Conservation (phyloP, 2,329 filamentous ascomycete genomes). For the Zymoseptoria passerinii region DNA sequence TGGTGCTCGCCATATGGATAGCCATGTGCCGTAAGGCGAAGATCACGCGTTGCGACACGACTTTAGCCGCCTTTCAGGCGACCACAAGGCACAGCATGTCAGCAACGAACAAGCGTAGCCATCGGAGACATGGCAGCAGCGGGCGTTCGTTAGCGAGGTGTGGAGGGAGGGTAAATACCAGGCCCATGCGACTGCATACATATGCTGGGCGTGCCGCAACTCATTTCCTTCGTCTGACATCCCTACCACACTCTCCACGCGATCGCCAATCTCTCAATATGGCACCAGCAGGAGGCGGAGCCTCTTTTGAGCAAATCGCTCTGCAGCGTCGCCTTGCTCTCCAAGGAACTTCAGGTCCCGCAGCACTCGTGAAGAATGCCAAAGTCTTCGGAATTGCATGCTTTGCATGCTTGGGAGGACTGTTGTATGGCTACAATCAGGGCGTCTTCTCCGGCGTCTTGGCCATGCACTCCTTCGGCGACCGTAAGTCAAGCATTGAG, state of each 20-base stretch:
- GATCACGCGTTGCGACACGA: neutral
- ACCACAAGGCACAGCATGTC: neutral
- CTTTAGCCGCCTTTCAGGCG: neutral
- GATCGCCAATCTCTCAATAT: conserved; percentile 17
- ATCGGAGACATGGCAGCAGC: neutral
- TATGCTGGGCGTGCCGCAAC: neutral
- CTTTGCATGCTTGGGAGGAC: conserved; percentile 46
- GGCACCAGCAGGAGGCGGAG: conserved; percentile 31
- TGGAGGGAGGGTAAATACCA: neutral
- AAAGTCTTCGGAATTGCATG: conserved; percentile 49
- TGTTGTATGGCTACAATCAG: conserved; percentile 49
- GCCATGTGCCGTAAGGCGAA: neutral
- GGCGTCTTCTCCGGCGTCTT: conserved; percentile 64
- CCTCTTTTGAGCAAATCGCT: conserved; percentile 34
- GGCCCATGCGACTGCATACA: neutral
- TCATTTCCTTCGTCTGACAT: neutral
- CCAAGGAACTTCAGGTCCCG: conserved; percentile 36
- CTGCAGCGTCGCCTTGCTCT: conserved; percentile 35
- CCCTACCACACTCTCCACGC: neutral
- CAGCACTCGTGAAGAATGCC: conserved; percentile 44
- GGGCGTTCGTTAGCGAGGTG: neutral
- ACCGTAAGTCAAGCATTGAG: conserved; percentile 24
- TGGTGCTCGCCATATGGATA: neutral
- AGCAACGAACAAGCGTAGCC: neutral
- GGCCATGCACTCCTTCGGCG: conserved; percentile 41